phyloP scores from a whole-genome alignment of 2,329 filamentous ascomycete species.

The Calonectria crousiana region DNA sequence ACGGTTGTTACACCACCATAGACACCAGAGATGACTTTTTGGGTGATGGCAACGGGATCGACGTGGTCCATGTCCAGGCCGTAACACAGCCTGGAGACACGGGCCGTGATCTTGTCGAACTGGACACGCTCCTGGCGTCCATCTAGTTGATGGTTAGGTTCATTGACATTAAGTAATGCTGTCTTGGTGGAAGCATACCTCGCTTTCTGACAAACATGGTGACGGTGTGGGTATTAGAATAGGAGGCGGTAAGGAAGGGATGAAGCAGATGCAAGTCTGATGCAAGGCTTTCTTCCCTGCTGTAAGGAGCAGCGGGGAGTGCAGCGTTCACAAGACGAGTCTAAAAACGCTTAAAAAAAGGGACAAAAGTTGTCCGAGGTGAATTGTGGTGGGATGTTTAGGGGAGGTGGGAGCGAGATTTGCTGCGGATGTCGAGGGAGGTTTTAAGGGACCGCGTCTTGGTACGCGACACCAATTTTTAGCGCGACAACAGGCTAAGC shows the following conservation, averaged over 20 bases:
- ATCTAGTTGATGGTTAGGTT: constrained; percentile 70
- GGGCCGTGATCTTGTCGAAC: constrained; percentile 99
- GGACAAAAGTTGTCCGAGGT: constrained; percentile 28
- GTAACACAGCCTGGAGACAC: constrained; percentile 97
- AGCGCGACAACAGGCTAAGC: constrained; percentile 47
- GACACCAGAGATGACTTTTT: constrained; percentile 99
- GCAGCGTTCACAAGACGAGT: constrained; percentile 33
- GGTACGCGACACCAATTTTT: constrained; percentile 50
- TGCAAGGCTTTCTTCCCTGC: constrained; percentile 42
- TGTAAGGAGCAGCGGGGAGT: constrained; percentile 40
- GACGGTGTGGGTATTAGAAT: constrained; percentile 44
- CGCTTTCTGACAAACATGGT: constrained; percentile 74
- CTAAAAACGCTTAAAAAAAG: constrained; percentile 27
- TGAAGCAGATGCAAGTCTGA: constrained; percentile 33
- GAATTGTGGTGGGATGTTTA: constrained; percentile 38
- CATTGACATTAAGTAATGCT: not conserved
- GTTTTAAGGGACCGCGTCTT: constrained; percentile 54
- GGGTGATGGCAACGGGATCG: constrained; percentile 96
- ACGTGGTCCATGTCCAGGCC: constrained; percentile 95
- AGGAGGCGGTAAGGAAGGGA: constrained; percentile 35
- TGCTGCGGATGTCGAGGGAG: constrained; percentile 41
- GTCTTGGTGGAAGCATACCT: constrained; percentile 58
- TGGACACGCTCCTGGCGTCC: constrained; percentile 99
- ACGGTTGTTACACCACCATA: constrained; percentile 98
- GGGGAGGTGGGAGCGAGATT: constrained; percentile 41